Conservation (phyloP, 164 flowering plant species). For the Amborella trichopoda region DNA sequence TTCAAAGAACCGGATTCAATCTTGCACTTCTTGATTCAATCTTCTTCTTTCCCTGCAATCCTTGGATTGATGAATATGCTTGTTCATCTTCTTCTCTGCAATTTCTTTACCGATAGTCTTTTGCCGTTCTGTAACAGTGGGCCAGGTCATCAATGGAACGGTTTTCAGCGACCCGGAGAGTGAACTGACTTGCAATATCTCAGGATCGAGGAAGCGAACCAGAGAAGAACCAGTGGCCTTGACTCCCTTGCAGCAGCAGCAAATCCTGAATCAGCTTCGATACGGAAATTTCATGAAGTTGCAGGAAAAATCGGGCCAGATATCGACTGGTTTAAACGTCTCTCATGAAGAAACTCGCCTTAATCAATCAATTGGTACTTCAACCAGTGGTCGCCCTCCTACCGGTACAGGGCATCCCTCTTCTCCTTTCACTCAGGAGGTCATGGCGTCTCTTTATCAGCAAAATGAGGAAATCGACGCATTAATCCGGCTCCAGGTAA, state of each 20-base stretch:
- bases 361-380: slow-evolving; percentile 6
- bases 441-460: slow-evolving; percentile 5
- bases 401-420: not conserved
- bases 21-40: not conserved
- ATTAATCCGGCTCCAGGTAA: slow-evolving; percentile 17
- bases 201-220: slow-evolving; percentile 15
- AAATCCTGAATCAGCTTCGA: slow-evolving; percentile 1
- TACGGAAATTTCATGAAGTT: slow-evolving; percentile 4
- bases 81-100: not conserved
- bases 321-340: not conserved
- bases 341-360: slow-evolving; percentile 5
- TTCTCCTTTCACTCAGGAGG: slow-evolving; percentile 6
- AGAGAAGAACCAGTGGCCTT: slow-evolving; percentile 2
- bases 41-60: not conserved
- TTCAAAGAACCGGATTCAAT: not conserved
- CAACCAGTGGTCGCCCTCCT: slow-evolving; percentile 16
- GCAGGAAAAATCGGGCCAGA: not conserved
- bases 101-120: not conserved
- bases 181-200: slow-evolving; percentile 21
- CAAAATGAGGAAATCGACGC: slow-evolving; percentile 20
- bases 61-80: not conserved
- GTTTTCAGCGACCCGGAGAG: slow-evolving; percentile 20
- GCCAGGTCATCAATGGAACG: slow-evolving; percentile 11
- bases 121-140: too few relatives aligned
- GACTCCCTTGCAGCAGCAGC: slow-evolving; percentile 2